phyloP scores from a whole-genome alignment of 345 rosid genomes.

The Pseudoturritis turrita region DNA sequence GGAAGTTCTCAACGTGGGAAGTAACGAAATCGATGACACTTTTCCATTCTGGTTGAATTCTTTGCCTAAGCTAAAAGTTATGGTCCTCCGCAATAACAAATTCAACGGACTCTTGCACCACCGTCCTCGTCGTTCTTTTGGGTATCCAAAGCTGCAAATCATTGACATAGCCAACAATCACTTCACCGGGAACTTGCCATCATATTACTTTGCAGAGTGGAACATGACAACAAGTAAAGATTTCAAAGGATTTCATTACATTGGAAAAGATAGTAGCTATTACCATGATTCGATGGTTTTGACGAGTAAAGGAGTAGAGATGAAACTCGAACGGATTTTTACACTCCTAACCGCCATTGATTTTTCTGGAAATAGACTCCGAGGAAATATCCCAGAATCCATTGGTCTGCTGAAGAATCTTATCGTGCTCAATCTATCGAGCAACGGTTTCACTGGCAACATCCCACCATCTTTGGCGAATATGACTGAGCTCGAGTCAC shows the following conservation, averaged over 20 bases:
- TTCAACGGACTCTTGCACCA: background rate
- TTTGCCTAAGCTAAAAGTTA: constrained; percentile 24
- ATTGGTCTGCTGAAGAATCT: background rate
- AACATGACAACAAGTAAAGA: background rate
- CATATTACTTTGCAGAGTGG: background rate
- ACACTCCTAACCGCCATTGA: background rate
- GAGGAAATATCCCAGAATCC: background rate
- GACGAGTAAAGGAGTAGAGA: background rate
- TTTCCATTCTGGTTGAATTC: constrained; percentile 35
- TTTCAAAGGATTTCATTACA: background rate
- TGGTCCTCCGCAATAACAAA: constrained; percentile 18
- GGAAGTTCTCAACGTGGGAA: constrained; percentile 37
- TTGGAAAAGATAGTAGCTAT: background rate
- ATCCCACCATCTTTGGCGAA: background rate
- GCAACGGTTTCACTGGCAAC: background rate
- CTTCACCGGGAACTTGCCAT: background rate
- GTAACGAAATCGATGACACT: constrained; percentile 28
- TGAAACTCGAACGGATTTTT: background rate
- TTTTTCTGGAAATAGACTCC: background rate
- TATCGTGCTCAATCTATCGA: background rate
- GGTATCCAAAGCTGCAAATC: constrained; percentile 36
- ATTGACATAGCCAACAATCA: constrained; percentile 28
- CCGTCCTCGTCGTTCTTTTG: constrained; percentile 4
- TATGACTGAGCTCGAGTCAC: no score
- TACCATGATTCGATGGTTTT: background rate